A percentile compares a stretch with the other conserved stretches of the same genome.
Evolutionary conservation across 2,329 filamentous ascomycete genomes (phyloP).

Genomic region (Fusarium concolor): DNA sequence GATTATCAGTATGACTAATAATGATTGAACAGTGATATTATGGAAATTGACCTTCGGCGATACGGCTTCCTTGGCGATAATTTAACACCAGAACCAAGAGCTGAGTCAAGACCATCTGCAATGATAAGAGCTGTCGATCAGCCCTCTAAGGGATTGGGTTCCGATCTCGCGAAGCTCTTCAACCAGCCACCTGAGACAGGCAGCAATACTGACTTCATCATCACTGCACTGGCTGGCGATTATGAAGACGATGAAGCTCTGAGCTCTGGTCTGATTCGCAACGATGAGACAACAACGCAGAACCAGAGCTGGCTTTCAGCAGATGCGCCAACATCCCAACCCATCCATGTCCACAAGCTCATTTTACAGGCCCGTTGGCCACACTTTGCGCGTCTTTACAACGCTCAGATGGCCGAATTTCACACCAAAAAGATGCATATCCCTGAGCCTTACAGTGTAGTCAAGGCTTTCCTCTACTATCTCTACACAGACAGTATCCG

Average conservation of each 20-base stretch:
- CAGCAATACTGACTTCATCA: constrained; percentile 88
- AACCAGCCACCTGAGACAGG: constrained; percentile 86
- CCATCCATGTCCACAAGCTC: constrained; percentile 94
- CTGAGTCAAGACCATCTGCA: constrained; percentile 62
- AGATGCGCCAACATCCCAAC: constrained; percentile 75
- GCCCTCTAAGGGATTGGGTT: constrained; percentile 77
- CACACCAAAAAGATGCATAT: constrained; percentile 98
- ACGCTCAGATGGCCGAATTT: constrained; percentile 95
- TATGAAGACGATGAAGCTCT: constrained; percentile 75
- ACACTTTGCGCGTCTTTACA: constrained; percentile 92
- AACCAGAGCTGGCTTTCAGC: constrained; percentile 69
- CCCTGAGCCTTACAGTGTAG: constrained; percentile 92
- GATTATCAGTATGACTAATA: constrained; percentile 30
- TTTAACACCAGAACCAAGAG: constrained; percentile 65
- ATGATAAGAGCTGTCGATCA: constrained; percentile 62
- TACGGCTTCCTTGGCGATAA: constrained; percentile 92
- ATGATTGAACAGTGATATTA: constrained; percentile 74
- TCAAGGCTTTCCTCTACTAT: constrained; percentile 95
- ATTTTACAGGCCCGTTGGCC: constrained; percentile 97
- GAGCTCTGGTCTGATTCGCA: constrained; percentile 62
- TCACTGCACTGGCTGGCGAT: constrained; percentile 88
- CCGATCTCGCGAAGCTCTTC: constrained; percentile 87
- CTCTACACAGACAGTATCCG: constrained; percentile 95
- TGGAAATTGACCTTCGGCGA: constrained; percentile 90
- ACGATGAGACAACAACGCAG: constrained; percentile 55